Evolutionary conservation across 306 rosid genomes (phyloP).

Genomic region (Cicer judaicum): DNA sequence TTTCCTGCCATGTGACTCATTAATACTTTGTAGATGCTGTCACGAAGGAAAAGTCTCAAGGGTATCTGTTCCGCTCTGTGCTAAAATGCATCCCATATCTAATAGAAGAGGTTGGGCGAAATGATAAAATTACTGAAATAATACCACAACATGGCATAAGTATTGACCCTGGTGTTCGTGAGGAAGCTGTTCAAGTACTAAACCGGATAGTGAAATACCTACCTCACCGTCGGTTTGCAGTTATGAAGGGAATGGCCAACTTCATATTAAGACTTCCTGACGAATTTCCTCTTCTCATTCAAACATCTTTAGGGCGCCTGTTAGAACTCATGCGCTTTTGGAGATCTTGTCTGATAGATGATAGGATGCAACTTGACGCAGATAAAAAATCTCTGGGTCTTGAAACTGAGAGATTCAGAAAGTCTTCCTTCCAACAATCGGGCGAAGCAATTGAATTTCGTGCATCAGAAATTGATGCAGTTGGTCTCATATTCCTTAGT

Average conservation of each 20-base stretch:
- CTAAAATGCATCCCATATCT: slow-evolving; percentile 96
- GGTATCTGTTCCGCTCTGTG: slow-evolving; percentile 92
- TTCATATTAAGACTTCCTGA: slow-evolving; percentile 93
- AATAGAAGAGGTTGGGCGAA: slow-evolving; percentile 97
- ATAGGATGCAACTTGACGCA: slow-evolving; percentile 68
- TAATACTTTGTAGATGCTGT: slow-evolving; percentile 78
- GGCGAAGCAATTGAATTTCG: slow-evolving; percentile 87
- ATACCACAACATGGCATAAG: slow-evolving; percentile 99
- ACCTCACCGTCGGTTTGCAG: slow-evolving; percentile 97
- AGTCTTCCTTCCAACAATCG: slow-evolving; percentile 72
- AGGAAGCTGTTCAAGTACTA: slow-evolving; percentile 95
- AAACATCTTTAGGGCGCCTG: slow-evolving; percentile 93
- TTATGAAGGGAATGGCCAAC: slow-evolving; percentile 97
- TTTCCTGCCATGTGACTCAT: slow-evolving; percentile 38
- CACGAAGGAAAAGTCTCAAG: slow-evolving; percentile 98
- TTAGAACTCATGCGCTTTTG: slow-evolving; percentile 98
- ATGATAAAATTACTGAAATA: slow-evolving; percentile 96
- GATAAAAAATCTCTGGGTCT: slow-evolving; percentile 58
- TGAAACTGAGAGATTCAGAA: slow-evolving; percentile 71
- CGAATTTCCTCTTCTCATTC: slow-evolving; percentile 98
- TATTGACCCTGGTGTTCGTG: slow-evolving; percentile 99
- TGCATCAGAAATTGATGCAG: slow-evolving; percentile 94
- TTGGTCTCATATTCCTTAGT: slow-evolving; percentile 96
- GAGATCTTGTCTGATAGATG: slow-evolving; percentile 95
- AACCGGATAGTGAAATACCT: slow-evolving; percentile 90